Conservation (phyloP, 306 rosid genomes). For the Quercus variabilis region DNA sequence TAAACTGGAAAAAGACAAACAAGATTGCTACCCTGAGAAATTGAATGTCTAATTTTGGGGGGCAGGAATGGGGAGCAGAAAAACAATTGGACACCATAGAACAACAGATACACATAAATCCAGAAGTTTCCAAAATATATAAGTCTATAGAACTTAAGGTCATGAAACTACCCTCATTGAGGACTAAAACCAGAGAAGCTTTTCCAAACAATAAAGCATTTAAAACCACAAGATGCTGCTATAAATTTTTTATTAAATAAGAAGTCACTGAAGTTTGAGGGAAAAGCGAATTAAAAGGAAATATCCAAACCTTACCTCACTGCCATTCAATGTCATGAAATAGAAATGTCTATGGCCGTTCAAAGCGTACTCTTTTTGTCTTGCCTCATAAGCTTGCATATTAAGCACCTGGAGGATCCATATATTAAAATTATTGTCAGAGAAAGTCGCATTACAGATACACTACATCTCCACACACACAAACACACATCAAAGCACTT, state of each 20-base stretch:
- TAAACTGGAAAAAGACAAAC: neutral
- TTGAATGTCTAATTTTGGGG: neutral
- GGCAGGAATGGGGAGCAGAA: neutral
- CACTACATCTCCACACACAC: conserved; percentile 1
- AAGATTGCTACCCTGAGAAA: neutral
- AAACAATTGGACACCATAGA: neutral
- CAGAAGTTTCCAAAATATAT: neutral
- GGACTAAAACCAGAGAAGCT: neutral
- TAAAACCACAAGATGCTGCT: neutral
- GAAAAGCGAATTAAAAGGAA: neutral
- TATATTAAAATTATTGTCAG: conserved; percentile 18
- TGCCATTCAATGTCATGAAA: conserved; percentile 95
- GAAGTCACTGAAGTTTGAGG: neutral
- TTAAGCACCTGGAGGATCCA: conserved; percentile 79
- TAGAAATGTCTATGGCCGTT: conserved; percentile 97
- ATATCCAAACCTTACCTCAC: conserved; percentile 88
- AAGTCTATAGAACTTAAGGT: neutral
- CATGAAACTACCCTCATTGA: neutral
- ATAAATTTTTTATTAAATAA: neutral
- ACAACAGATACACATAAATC: neutral
- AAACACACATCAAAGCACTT: conserved; percentile 9
- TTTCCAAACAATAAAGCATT: neutral
- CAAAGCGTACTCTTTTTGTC: conserved; percentile 89
- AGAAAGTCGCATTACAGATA: conserved; percentile 8
- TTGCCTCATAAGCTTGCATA: conserved; percentile 74